Conservation (phyloP, 371 early-diverging fungal genomes). For the Apophysomyces trapeziformis region DNA sequence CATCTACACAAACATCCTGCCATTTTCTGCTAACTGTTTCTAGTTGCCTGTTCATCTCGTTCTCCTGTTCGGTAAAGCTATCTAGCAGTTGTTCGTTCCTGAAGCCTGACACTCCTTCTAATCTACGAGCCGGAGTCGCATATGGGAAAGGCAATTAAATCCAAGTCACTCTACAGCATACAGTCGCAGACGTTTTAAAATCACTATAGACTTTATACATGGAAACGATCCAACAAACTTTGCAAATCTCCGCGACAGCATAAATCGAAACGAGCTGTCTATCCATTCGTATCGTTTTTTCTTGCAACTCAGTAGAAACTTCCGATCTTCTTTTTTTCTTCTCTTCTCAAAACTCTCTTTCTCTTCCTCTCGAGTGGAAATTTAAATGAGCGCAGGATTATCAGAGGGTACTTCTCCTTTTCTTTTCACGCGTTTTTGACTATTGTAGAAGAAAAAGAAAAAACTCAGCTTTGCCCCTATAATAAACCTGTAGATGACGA, state of each 20-base stretch:
- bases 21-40: too few species aligned
- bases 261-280: slow-evolving; percentile 8
- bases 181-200: background rate
- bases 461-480: slow-evolving; percentile 8
- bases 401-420: slow-evolving; percentile 5
- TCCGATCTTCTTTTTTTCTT: slow-evolving; percentile 17
- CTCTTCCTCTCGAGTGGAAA: slow-evolving; percentile 15
- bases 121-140: too few species aligned
- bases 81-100: too few species aligned
- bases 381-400: background rate
- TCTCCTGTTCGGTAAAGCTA: too few species aligned
- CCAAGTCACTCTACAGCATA: background rate
- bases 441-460: background rate
- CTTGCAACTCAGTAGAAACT: slow-evolving; percentile 13
- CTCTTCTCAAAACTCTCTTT: slow-evolving; percentile 15
- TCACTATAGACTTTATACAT: background rate
- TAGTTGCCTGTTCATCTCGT: too few species aligned
- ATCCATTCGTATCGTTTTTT: slow-evolving; percentile 3
- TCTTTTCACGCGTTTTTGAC: background rate
- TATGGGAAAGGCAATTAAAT: background rate
- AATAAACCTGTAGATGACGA: slow-evolving; percentile 16
- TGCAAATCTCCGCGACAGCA: slow-evolving; percentile 7
- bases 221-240: slow-evolving; percentile 9
- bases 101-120: too few species aligned
- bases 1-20: too few species aligned